These are phyloP conservation scores for Fusarium sp. DNA, from an alignment of 2,329 filamentous ascomycete genomes.

Conservation along the genomic window DNA sequence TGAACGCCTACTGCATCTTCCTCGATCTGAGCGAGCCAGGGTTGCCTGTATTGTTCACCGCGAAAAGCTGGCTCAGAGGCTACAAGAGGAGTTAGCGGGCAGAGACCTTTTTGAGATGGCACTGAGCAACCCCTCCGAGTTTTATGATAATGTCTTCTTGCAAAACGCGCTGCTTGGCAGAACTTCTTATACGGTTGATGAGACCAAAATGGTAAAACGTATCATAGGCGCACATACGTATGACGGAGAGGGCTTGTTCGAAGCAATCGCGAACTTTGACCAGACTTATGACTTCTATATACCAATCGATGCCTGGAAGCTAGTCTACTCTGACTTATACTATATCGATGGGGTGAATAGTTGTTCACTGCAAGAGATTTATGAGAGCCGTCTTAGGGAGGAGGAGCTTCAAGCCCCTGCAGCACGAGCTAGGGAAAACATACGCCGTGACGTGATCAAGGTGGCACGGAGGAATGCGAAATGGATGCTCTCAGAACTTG, in stretches of 20 bases:
- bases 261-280: neutral
- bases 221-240: neutral
- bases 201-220: neutral
- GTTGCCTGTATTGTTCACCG: neutral
- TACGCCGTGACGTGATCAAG: neutral
- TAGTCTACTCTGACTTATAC: neutral
- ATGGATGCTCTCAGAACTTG: neutral
- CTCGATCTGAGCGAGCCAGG: neutral
- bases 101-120: neutral
- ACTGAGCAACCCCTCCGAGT: neutral
- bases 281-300: fast-evolving
- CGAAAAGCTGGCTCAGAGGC: neutral
- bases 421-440: neutral
- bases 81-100: neutral
- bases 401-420: neutral
- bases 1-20: neutral
- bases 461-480: neutral
- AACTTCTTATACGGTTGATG: fast-evolving
- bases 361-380: neutral
- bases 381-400: neutral
- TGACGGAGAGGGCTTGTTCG: neutral
- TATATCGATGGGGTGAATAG: neutral
- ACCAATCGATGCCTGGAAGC: neutral
- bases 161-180: neutral
- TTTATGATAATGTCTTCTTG: neutral